Percentiles rank a stretch among this genome's conserved stretches.
Conservation (phyloP, 73 alveolate genomes). For the Paramecium primaurelia region DNA sequence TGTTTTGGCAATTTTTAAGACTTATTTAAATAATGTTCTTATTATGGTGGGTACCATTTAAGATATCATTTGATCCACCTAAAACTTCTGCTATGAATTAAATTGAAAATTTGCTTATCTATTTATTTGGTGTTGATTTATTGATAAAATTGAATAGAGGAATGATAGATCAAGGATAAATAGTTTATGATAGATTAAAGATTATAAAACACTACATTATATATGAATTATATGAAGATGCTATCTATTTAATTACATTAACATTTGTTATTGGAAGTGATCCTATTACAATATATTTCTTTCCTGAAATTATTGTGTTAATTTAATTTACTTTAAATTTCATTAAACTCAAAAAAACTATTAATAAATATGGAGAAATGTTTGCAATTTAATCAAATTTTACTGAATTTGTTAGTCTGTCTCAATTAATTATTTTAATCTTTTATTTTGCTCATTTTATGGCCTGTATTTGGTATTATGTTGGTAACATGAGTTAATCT, state of each 20-base stretch:
- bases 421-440: background rate
- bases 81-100: background rate
- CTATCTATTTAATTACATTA: background rate
- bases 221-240: background rate
- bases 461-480: conserved; percentile 40
- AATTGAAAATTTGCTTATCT: background rate
- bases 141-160: background rate
- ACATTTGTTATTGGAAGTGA: background rate
- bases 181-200: background rate
- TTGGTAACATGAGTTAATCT: background rate
- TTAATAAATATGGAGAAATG: background rate
- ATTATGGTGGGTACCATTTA: conserved; percentile 21
- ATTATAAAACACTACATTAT: background rate
- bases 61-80: background rate
- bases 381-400: background rate
- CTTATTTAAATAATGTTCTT: background rate
- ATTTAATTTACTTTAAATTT: background rate
- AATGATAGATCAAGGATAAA: background rate
- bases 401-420: background rate
- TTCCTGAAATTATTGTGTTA: background rate
- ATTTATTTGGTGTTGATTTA: background rate
- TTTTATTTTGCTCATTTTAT: conserved; percentile 32
- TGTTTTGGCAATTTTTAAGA: background rate
- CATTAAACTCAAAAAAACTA: background rate
- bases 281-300: background rate